Conservation (phyloP, 139 green algal species). For the Tetradesmus lagerheimii region DNA sequence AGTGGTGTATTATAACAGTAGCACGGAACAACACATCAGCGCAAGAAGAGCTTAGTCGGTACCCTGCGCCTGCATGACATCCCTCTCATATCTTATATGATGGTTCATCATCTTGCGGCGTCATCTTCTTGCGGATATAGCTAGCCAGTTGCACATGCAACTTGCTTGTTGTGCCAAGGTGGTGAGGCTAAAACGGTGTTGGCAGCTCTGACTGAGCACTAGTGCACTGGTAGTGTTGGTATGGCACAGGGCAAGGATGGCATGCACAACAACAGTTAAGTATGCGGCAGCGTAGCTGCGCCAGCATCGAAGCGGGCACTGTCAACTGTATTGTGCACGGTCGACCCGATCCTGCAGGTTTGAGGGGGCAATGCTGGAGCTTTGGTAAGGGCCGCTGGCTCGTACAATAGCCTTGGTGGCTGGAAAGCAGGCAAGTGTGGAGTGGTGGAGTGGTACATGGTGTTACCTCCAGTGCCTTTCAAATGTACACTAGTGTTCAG, state of each 20-base stretch:
- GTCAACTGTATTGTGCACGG: slow-evolving; percentile 5
- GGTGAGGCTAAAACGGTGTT: background rate
- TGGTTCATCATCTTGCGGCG: background rate
- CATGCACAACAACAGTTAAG: no score
- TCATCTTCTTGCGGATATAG: background rate
- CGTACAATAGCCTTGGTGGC: no score
- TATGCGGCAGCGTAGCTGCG: background rate
- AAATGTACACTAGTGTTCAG: no score
- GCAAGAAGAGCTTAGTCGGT: background rate
- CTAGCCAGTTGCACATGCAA: no score
- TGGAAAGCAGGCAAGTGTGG: slow-evolving; percentile 11
- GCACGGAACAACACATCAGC: slow-evolving; percentile 15
- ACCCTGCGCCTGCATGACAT: background rate
- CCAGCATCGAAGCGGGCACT: background rate
- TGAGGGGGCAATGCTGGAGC: slow-evolving; percentile 24
- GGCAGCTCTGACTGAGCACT: slow-evolving; percentile 6
- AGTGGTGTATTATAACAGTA: background rate
- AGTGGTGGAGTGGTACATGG: background rate
- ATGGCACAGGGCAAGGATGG: slow-evolving; percentile 2
- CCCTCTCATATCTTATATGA: no score
- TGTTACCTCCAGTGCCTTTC: no score
- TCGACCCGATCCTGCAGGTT: background rate
- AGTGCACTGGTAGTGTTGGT: background rate
- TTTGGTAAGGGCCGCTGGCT: no score
- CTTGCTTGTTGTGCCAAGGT: background rate